These are phyloP conservation scores for Syzygium grande DNA, from an alignment of 345 rosid genomes.

Conservation along the genomic window DNA sequence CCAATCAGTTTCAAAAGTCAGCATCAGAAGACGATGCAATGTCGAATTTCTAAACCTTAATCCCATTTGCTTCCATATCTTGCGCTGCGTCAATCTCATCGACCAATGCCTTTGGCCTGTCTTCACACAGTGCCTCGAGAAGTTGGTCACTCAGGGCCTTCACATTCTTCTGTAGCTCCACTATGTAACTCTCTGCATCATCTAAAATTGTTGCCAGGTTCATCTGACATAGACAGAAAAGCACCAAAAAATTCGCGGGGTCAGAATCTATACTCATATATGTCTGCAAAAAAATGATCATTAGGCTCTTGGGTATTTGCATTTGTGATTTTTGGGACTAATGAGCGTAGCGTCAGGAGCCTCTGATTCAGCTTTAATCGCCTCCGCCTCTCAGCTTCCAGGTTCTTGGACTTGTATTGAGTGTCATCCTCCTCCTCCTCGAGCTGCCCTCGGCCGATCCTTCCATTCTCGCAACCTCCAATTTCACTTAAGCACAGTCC, in stretches of 20 bases:
- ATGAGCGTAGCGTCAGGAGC: slow-evolving; percentile 63
- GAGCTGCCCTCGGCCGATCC: slow-evolving; percentile 14
- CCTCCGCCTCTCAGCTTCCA: slow-evolving; percentile 70
- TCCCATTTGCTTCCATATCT: slow-evolving; percentile 32
- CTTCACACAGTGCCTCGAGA: slow-evolving; percentile 27
- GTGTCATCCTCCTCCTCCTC: slow-evolving; percentile 10
- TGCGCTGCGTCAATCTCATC: slow-evolving; percentile 19
- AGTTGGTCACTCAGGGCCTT: slow-evolving; percentile 42
- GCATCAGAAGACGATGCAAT: background rate
- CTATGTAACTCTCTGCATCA: slow-evolving; percentile 78
- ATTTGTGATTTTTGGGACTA: slow-evolving; percentile 84
- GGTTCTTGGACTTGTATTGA: slow-evolving; percentile 61
- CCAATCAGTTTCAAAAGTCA: background rate
- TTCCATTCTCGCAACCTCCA: slow-evolving; percentile 1
- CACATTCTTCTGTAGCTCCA: slow-evolving; percentile 40
- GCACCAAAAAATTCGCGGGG: background rate
- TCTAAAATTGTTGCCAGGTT: slow-evolving; percentile 71
- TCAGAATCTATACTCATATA: background rate
- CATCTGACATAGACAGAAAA: slow-evolving; percentile 36
- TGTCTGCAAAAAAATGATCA: background rate
- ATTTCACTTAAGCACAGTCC: slow-evolving; percentile 6
- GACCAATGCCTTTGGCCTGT: slow-evolving; percentile 3
- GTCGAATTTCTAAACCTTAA: slow-evolving; percentile 34
- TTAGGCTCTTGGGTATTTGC: slow-evolving; percentile 6
- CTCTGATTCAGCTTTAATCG: slow-evolving; percentile 68